These are phyloP conservation scores for Mucor saturninus DNA, from an alignment of 371 early-diverging fungal genomes.

Conservation along the genomic window DNA sequence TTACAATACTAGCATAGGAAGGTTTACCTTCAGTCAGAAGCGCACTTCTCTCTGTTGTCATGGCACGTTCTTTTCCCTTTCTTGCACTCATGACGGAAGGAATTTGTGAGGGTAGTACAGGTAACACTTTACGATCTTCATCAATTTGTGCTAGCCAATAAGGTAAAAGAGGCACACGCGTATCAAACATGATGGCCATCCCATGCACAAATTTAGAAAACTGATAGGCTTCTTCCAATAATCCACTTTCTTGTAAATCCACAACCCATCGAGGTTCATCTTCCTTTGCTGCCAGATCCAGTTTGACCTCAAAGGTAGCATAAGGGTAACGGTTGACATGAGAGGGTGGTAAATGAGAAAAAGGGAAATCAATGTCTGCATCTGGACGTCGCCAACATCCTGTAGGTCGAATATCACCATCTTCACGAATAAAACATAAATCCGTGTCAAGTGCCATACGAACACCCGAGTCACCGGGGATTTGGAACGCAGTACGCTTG, in stretches of 20 bases:
- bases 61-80: no score
- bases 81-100: not conserved
- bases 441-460: conserved; percentile 98
- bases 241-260: conserved; percentile 84
- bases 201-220: conserved; percentile 99
- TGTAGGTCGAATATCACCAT: conserved; percentile 71
- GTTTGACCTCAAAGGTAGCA: conserved; percentile 98
- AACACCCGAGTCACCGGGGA: conserved; percentile 96
- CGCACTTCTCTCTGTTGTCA: no score
- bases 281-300: conserved; percentile 87
- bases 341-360: conserved; percentile 65
- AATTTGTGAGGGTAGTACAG: conserved; percentile 32
- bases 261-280: conserved; percentile 94
- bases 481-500: conserved; percentile 98
- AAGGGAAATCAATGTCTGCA: conserved; percentile 89
- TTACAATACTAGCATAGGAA: not conserved
- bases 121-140: conserved; percentile 76
- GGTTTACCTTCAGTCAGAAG: no score
- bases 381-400: conserved; percentile 94
- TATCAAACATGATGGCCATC: conserved; percentile 88
- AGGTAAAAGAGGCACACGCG: conserved; percentile 90
- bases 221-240: conserved; percentile 96
- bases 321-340: conserved; percentile 96
- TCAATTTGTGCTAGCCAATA: conserved; percentile 98
- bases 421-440: conserved; percentile 96